These are phyloP conservation scores for Phytophthora hibernalis DNA, from an alignment of 352 stramenopile species.

Conservation along the genomic window DNA sequence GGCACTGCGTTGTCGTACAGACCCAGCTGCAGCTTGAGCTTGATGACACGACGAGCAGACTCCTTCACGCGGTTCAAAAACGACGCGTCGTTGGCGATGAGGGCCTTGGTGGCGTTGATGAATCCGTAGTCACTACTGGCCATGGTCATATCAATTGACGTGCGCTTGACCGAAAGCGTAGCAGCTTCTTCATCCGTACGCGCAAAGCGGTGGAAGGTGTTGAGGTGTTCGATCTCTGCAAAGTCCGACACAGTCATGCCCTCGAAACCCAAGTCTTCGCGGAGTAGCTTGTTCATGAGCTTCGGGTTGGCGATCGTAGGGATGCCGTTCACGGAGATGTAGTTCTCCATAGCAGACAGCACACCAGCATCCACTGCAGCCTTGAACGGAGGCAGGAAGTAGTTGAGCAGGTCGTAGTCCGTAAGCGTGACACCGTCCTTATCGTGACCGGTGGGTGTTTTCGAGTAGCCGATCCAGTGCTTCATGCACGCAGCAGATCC, in stretches of 20 bases:
- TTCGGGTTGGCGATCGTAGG: conserved; percentile 85
- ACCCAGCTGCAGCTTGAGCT: conserved; percentile 70
- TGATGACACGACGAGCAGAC: conserved; percentile 69
- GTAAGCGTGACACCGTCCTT: conserved; percentile 71
- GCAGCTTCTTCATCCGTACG: conserved; percentile 54
- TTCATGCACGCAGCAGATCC: conserved; percentile 86
- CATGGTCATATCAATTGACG: conserved; percentile 93
- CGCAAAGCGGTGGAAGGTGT: conserved; percentile 62
- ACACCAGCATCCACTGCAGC: conserved; percentile 73
- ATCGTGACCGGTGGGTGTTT: conserved; percentile 78
- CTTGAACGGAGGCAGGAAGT: conserved; percentile 83
- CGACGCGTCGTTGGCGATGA: conserved; percentile 45
- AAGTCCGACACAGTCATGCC: conserved; percentile 92
- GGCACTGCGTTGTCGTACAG: conserved; percentile 76
- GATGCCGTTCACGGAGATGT: conserved; percentile 92
- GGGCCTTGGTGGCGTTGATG: conserved; percentile 58
- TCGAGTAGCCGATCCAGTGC: conserved; percentile 85
- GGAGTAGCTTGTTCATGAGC: conserved; percentile 79
- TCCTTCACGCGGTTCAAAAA: conserved; percentile 60
- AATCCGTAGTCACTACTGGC: conserved; percentile 57
- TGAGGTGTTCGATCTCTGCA: conserved; percentile 88
- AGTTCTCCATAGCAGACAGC: conserved; percentile 92
- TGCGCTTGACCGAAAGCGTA: conserved; percentile 68
- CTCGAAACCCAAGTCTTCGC: conserved; percentile 79
- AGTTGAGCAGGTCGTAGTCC: conserved; percentile 79